Base-by-base conservation (phyloP, 2,329 filamentous ascomycete genomes). In the Arthroderma uncinatum region DNA sequence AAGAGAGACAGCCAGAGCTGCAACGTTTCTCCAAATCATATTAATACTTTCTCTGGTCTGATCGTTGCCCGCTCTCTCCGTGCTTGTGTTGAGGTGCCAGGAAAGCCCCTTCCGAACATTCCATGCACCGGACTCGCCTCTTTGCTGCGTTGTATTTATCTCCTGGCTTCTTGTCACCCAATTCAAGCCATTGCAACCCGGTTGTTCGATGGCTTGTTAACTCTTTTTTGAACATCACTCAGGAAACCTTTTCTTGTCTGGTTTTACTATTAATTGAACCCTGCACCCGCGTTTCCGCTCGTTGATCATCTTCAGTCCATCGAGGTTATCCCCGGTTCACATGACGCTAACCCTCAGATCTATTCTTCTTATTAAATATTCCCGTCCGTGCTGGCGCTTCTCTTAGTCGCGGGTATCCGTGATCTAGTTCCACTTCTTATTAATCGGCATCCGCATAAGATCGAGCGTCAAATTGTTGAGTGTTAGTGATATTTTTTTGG, bases 11-110 rank as follows among this genome's bases (percentile, higher is more conserved):
- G 12, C 28, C 23, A 53, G 50, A 53, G 50, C 50, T 34, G 34
- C 50, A 53, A 34, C 50, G 34, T 53, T 55, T 55, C 36, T 37
- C 53, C 37, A 42, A 54, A 40, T 55, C 50, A 53, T 53, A 34
- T 53, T 16, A 42, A 40, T 53, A 53, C 50, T 53, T 53, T 53
- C 21, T 40, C 37, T 55, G 16, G 9, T 42, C 36, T 40, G 37
- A 37, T 34, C 19, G 19, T 55, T 55, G 23, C 50, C 50, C 50
- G 28, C 50, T 28, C 50, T 34, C 50, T 53, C 44, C 44, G 50
- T 53, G 28, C 19, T 34, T 34, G 14, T 53, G 34, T 14, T 53
- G 50, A 53, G 50, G 53, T 42, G 53, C 37, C 53, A 55, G 37
- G 44, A 53, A 55, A 40, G 19, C 53, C 34, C 25, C 16, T 55